Base-by-base conservation (phyloP, 768 basidiomycete species). In the Amanita molliuscula region DNA sequence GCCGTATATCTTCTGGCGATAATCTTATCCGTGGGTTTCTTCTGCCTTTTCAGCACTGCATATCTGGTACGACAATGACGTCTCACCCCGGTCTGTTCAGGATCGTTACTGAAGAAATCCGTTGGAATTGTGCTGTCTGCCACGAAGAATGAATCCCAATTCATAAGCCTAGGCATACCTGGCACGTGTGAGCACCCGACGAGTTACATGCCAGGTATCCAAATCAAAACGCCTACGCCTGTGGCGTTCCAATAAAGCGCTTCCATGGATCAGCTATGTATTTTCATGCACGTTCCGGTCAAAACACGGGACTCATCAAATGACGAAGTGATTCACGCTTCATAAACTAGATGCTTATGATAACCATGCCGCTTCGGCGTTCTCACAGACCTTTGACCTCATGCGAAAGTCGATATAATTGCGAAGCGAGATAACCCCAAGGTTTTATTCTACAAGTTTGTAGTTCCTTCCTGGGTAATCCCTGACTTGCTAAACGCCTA, bases 401-500 rank as follows among this genome's bases (percentile, higher is more conserved):
- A 13, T 6, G 25, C 1, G 25, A 7, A 26, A 26, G 25, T 1
- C 7, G 25, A 26, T 26, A 26, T 7, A 26, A 26, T 26, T 5
- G 31, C 31, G 31, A 13, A 31, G 9, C 31, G 31, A 31, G 31
- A 13, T 31, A 31, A 4, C 31, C 13, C 31, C 31, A 31, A 31
- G 31, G 31, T 31, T 31, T 31, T 31, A 13, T 31, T 31, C 10
- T 7, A 26, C 7, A 26, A 3, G 25, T 26, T 31, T 23, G 4
- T 4, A 4, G 13, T 13, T 31, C 38, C 20, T 18, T 20, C 38
- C 26, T 28, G 25, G 25, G 20, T 16, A 16, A 44, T 44, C 42
- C 42, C 26, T 44, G 42, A 44, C 26, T 18, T 26, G n/a, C 28
- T 44, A 44, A 44, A 44, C 26, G 42, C 42, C 42, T 44, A 44